Conservation (phyloP, 2,329 filamentous ascomycete genomes). For the Rhexocercosporidium sp. region DNA sequence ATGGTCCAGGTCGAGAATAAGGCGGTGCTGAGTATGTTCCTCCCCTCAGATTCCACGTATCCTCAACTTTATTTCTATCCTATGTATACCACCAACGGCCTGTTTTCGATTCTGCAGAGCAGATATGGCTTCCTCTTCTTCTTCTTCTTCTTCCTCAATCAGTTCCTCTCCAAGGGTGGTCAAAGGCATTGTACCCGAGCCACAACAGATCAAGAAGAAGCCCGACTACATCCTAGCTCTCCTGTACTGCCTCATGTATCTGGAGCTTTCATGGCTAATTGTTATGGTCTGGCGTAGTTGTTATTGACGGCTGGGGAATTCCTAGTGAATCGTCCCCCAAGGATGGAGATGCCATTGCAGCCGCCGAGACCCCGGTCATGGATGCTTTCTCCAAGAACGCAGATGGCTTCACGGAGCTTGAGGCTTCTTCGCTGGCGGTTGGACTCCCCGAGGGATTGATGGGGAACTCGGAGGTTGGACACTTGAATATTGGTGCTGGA, state of each 20-base stretch:
- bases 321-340: conserved; percentile 79
- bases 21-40: conserved; percentile 65
- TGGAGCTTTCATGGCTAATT: conserved; percentile 65
- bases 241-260: conserved; percentile 59
- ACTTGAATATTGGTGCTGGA: conserved; percentile 97
- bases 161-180: conserved; percentile 6
- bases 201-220: conserved; percentile 27
- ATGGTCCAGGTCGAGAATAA: conserved; percentile 75
- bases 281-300: conserved; percentile 70
- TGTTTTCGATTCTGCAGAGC: conserved; percentile 8
- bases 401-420: conserved; percentile 88
- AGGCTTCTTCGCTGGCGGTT: conserved; percentile 94
- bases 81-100: conserved; percentile 1
- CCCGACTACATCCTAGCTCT: conserved; percentile 49
- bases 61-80: conserved; percentile 27
- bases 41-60: conserved; percentile 38
- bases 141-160: conserved; percentile 3
- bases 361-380: conserved; percentile 93
- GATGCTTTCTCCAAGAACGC: conserved; percentile 83
- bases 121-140: conserved; percentile 5
- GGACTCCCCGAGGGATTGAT: conserved; percentile 96
- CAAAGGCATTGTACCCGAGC: conserved; percentile 18
- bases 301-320: conserved; percentile 99
- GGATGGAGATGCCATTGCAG: conserved; percentile 93
- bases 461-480: conserved; percentile 98